Evolutionary conservation across 768 basidiomycete genomes (phyloP).

Genomic region (Paxillus rubicundulus): DNA sequence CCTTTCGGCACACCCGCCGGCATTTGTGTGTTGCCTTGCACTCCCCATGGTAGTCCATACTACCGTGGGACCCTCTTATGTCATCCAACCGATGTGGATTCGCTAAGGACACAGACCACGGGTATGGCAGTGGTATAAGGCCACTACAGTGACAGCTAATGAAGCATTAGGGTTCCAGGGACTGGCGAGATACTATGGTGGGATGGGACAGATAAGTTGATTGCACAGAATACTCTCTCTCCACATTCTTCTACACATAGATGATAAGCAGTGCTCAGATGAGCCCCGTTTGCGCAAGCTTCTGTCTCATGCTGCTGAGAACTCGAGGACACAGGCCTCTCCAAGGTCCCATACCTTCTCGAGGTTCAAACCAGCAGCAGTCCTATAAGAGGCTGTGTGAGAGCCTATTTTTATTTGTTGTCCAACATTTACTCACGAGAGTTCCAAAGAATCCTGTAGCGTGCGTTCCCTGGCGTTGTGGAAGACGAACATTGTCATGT

Average conservation of each 20-base stretch:
- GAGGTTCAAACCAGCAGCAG: conserved; percentile 25
- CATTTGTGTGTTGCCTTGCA: too few species aligned
- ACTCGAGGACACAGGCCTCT: conserved; percentile 26
- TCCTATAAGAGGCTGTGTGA: conserved; percentile 14
- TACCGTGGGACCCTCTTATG: too few species aligned
- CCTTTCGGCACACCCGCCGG: too few species aligned
- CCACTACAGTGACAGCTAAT: too few species aligned
- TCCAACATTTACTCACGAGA: conserved; percentile 21
- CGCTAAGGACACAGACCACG: too few species aligned
- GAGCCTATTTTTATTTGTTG: not conserved
- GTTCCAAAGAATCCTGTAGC: conserved; percentile 24
- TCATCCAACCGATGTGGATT: too few species aligned
- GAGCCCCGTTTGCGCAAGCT: not conserved
- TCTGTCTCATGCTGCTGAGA: conserved; percentile 14
- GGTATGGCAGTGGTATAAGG: too few species aligned
- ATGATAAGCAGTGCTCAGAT: not conserved
- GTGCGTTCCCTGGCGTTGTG: conserved; percentile 36
- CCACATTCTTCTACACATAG: not conserved
- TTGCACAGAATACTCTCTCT: not conserved
- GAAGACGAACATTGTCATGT: conserved; percentile 29
- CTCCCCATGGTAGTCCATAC: too few species aligned
- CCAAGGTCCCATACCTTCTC: conserved; percentile 33
- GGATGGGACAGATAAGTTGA: not conserved
- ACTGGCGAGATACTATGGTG: not conserved
- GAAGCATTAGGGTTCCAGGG: too few species aligned